Percentiles rank a stretch among this genome's conserved stretches.
These are phyloP conservation scores for Oryza meyeriana DNA, from an alignment of 176 grass and related monocot genomes.

Conservation along the genomic window DNA sequence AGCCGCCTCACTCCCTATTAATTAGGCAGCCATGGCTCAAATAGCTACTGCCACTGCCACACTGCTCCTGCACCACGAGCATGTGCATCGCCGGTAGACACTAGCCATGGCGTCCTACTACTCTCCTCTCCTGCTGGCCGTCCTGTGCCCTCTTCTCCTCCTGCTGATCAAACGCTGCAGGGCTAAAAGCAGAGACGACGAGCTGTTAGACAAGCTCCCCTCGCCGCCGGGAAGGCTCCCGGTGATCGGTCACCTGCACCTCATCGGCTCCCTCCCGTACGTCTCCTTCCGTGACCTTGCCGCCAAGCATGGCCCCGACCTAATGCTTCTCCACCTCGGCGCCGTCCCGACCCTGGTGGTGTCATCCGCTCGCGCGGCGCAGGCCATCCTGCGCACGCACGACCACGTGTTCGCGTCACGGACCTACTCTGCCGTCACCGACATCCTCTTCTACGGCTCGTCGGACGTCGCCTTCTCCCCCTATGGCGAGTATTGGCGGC, in stretches of 20 bases:
- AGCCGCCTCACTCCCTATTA: no score
- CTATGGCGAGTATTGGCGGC: slow-evolving; percentile 33
- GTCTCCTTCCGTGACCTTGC: slow-evolving; percentile 21
- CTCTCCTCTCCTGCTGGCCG: no score
- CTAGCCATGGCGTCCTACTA: no score
- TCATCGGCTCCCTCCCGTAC: slow-evolving; percentile 3
- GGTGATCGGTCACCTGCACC: slow-evolving; percentile 33
- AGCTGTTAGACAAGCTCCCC: neutral
- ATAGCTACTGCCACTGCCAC: no score
- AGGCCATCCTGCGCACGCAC: slow-evolving; percentile 31
- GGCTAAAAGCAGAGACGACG: neutral
- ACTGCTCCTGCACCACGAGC: no score
- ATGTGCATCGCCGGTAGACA: no score
- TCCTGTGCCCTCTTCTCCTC: neutral
- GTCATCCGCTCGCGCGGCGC: slow-evolving; percentile 25
- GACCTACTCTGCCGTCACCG: neutral
- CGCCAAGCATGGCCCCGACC: neutral
- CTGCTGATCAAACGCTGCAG: neutral
- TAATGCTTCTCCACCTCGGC: slow-evolving; percentile 44
- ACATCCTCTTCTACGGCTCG: slow-evolving; percentile 19
- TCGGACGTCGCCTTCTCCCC: slow-evolving; percentile 31
- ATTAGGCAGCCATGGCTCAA: no score
- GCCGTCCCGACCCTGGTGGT: slow-evolving; percentile 26
- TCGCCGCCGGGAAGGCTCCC: slow-evolving; percentile 34
- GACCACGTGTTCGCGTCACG: slow-evolving; percentile 47